These are phyloP conservation scores for Lathyrus sativus DNA, from an alignment of 306 rosid genomes.

Conservation along the genomic window DNA sequence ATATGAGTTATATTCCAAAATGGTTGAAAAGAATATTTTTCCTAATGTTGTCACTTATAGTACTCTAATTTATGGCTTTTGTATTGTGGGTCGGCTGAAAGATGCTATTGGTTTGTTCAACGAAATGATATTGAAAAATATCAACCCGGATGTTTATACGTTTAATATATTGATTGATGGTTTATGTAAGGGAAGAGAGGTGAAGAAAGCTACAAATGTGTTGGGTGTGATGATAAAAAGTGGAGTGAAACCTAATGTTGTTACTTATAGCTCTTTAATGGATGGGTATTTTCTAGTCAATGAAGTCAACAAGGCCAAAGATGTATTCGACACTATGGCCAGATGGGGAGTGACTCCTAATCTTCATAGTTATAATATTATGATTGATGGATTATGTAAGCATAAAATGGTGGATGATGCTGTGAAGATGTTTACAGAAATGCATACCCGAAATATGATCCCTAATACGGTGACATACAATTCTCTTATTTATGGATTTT, in stretches of 20 bases:
- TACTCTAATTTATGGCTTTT: background rate
- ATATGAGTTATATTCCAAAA: background rate
- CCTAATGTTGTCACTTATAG: constrained; percentile 22
- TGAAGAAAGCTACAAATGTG: constrained; percentile 2
- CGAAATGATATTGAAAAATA: background rate
- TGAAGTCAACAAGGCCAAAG: constrained; percentile 5
- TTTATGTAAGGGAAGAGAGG: constrained; percentile 1
- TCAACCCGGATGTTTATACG: background rate
- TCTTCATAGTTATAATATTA: background rate
- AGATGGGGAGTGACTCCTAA: background rate
- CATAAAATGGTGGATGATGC: constrained; percentile 26
- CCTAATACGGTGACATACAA: background rate
- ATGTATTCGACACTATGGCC: background rate
- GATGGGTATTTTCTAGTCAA: constrained; percentile 23
- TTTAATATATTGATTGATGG: background rate
- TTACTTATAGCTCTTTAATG: constrained; percentile 2
- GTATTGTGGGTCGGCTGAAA: background rate
- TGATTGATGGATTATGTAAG: constrained; percentile 29
- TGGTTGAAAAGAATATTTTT: background rate
- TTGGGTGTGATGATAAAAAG: constrained; percentile 5
- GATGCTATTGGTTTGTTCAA: background rate
- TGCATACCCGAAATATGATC: background rate
- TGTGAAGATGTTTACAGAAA: background rate
- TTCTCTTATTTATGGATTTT: constrained; percentile 19
- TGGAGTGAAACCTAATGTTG: background rate